Evolutionary conservation across 192 early-diverging fungal genomes (phyloP), one percentile per base, ranked within the genome.

Genomic region (Coemansia sp.): DNA sequence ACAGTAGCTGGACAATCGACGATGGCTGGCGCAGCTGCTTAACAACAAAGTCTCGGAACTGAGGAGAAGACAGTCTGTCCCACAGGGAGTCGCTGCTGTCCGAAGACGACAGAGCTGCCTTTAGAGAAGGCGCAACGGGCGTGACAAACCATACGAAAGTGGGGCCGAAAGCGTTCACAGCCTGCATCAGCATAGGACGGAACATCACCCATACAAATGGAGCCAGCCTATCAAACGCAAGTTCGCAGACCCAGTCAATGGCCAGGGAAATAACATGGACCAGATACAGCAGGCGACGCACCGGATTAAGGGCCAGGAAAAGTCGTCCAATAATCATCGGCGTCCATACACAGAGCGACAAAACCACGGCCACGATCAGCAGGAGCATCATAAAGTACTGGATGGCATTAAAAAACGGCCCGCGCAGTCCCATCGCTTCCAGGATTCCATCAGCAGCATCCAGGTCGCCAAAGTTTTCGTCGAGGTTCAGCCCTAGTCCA

Each of bases 401-500:
- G 9, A 91, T 52, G 0, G 97, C 71, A 62, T 91, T 85, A 72
- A 88, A 84, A n/a, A 91, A 65, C 14, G 95, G 92, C 0, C 97
- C 97, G 7, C 91, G 86, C 73, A 99, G 87, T 8, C 97, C 97
- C 58, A 98, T 85, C n/a, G 94, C 89, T 57, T 96, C 96, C 37
- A 97, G 69, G n/a, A 93, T 78, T 5, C 89, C 91, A 51, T 93
- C 91, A 8, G 89, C 77, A 20, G 86, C 91, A 36, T 91, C 91
- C 61, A 70, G 64, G 17, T 85, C 89, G 18, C 82, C 81, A 59
- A 84, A 70, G 65, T 89, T 86, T n/a, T 86, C 78, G 64, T 85
- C 87, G 37, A 80, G 68, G 17, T 85, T 85, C n/a, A 75, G 0
- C 11, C 39, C 39, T 9, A 41, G 39, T 41, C 39, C 39, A 41